These are phyloP conservation scores for Nigrospora oryzae DNA, from an alignment of 2,329 filamentous ascomycete genomes.

Conservation along the genomic window DNA sequence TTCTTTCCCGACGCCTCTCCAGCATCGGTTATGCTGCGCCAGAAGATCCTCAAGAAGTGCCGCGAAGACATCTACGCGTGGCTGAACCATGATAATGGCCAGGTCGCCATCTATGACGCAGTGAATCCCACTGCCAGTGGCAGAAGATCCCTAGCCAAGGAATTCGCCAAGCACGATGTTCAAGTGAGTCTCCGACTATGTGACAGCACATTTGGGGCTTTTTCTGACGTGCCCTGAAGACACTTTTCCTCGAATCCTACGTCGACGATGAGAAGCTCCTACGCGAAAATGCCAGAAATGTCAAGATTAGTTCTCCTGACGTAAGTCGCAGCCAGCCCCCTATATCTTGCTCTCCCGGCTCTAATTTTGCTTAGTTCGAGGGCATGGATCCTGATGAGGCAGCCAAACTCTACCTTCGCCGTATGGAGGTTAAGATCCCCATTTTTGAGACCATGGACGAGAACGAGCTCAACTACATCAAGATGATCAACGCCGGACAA, in stretches of 20 bases:
- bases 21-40: constrained; percentile 82
- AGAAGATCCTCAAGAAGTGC: constrained; percentile 97
- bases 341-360: neutral
- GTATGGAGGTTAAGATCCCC: constrained; percentile 88
- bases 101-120: constrained; percentile 97
- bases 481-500: constrained; percentile 97
- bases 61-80: constrained; percentile 95
- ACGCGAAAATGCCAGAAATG: constrained; percentile 90
- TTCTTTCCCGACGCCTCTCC: constrained; percentile 95
- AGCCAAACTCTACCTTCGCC: constrained; percentile 79
- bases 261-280: constrained; percentile 92
- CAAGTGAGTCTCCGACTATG: constrained; percentile 43
- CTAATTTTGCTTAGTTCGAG: constrained; percentile 52
- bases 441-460: constrained; percentile 97
- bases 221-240: constrained; percentile 39
- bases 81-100: constrained; percentile 92
- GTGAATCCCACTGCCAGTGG: constrained; percentile 86
- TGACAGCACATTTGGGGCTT: neutral
- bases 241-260: constrained; percentile 91
- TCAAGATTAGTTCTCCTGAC: constrained; percentile 96
- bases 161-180: constrained; percentile 96
- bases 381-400: constrained; percentile 90
- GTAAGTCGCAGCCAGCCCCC: constrained; percentile 35
- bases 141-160: constrained; percentile 78
- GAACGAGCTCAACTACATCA: constrained; percentile 89